These are phyloP conservation scores for Phyllostachys edulis DNA, from an alignment of 176 grass and related monocot species.

Conservation along the genomic window DNA sequence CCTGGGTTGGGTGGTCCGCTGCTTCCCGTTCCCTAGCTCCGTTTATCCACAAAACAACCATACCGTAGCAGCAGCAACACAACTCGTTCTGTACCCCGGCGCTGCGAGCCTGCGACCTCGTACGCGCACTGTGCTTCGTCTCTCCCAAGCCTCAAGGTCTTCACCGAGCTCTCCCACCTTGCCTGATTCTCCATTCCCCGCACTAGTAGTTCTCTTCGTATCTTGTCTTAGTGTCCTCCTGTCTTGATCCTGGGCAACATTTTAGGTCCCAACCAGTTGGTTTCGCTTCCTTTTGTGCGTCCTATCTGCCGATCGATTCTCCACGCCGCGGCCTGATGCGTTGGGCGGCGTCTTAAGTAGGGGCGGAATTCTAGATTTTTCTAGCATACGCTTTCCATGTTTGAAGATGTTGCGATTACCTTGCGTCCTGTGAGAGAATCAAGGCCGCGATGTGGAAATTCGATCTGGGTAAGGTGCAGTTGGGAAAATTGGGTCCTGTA, in stretches of 20 bases:
- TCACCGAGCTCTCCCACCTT: not conserved
- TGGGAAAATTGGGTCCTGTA: too few relatives aligned
- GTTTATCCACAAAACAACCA: not conserved
- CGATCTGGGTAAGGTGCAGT: too few relatives aligned
- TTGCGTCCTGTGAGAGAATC: too few relatives aligned
- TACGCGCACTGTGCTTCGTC: not conserved
- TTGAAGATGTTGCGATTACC: too few relatives aligned
- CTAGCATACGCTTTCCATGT: too few relatives aligned
- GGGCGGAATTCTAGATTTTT: not conserved
- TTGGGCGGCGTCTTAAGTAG: not conserved
- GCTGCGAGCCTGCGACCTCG: not conserved
- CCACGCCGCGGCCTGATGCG: not conserved
- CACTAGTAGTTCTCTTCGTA: not conserved
- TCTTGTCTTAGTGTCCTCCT: not conserved
- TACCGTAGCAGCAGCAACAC: not conserved
- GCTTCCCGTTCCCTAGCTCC: not conserved
- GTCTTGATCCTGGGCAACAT: not conserved
- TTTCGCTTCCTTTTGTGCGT: not conserved
- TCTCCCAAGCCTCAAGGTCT: not conserved
- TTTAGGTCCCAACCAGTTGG: not conserved
- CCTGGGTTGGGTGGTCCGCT: not conserved
- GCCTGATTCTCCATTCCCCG: not conserved
- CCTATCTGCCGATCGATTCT: not conserved
- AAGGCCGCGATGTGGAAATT: too few relatives aligned
- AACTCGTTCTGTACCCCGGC: not conserved